Base-by-base conservation (phyloP, 176 grass and related monocot genomes). In the Aegilops sharonensis region DNA sequence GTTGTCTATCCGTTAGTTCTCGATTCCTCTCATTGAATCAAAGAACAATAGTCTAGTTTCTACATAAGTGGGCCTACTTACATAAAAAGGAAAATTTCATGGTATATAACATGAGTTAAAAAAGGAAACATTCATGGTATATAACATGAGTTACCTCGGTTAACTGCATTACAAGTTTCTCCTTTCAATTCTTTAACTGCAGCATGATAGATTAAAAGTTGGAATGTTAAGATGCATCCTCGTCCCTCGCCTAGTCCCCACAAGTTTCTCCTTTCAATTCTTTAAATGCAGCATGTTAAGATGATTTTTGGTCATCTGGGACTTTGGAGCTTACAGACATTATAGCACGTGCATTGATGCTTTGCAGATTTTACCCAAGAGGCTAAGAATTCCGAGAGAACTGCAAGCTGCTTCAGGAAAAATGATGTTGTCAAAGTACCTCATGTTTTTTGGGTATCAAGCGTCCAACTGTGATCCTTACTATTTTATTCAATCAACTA, bases 321-420 rank as follows among this genome's bases (percentile, higher is more conserved):
- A 74, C 21, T 72, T 84, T 74, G 68, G 37, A 63, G 29, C 68
- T 65, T 72, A 24, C 64, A 35, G 24, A 83, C 27, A 60, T 82
- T 61, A 78, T 52, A 80, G 23, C 45, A 52, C 13, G 9, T 76
- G 69, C 50, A 50, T 56, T 82, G 8, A 80, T 66, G 6, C 57
- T 86, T 32, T 84, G 56, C 90, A 98, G 96, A 98, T 92, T 98
- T 98, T 91, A 78, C 79, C 29, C 78, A 77, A 70, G 95, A 98
- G 78, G 96, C 90, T 79, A 94, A 92, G 78, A 98, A 98, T 90
- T 98, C 93, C 60, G 87, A 94, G 90, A 92, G 93, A 89, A 85
- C 90, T 68, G 93, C 96, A 48, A 89, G 64, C 52, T 90, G 84
- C 92, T 93, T 98, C 86, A 89, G 78, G 71, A 95, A 92, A 85